These are phyloP conservation scores for Fusarium clavum DNA, from an alignment of 2,329 filamentous ascomycete genomes.

Conservation along the genomic window DNA sequence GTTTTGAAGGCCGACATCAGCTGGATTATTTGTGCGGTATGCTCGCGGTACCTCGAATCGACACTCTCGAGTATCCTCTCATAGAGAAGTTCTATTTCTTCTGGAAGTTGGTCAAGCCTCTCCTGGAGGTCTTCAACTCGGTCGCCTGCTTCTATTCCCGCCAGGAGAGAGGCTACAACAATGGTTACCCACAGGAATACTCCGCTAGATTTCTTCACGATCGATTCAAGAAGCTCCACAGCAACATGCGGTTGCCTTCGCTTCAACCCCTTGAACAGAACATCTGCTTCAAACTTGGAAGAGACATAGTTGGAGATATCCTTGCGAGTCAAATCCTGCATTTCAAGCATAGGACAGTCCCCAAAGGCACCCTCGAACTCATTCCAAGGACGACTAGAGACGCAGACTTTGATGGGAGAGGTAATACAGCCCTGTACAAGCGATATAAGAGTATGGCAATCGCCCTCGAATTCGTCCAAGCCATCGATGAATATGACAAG, in stretches of 20 bases:
- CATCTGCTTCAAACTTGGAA: background rate
- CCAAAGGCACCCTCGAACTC: constrained; percentile 12
- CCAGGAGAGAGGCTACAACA: constrained; percentile 7
- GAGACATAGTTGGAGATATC: constrained; percentile 1
- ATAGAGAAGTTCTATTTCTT: background rate
- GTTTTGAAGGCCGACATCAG: background rate
- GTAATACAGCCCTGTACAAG: background rate
- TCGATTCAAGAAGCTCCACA: accelerated
- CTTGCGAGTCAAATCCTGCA: constrained; percentile 7
- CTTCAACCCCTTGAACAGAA: background rate
- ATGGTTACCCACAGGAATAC: constrained; percentile 20
- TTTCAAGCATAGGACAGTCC: background rate
- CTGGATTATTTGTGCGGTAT: constrained; percentile 6
- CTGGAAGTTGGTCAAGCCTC: background rate
- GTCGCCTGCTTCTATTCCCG: constrained; percentile 3
- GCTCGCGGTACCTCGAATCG: background rate
- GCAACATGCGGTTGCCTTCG: background rate
- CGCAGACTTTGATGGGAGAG: background rate
- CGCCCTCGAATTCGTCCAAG: constrained; percentile 12
- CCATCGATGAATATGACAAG: constrained; percentile 18
- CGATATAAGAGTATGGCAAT: background rate
- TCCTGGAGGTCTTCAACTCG: constrained; percentile 1
- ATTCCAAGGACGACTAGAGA: constrained; percentile 20
- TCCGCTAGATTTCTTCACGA: background rate
- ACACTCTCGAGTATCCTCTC: background rate